These are phyloP conservation scores for Elsinoe ampelina DNA, from an alignment of 2,329 filamentous ascomycete species.

Conservation along the genomic window DNA sequence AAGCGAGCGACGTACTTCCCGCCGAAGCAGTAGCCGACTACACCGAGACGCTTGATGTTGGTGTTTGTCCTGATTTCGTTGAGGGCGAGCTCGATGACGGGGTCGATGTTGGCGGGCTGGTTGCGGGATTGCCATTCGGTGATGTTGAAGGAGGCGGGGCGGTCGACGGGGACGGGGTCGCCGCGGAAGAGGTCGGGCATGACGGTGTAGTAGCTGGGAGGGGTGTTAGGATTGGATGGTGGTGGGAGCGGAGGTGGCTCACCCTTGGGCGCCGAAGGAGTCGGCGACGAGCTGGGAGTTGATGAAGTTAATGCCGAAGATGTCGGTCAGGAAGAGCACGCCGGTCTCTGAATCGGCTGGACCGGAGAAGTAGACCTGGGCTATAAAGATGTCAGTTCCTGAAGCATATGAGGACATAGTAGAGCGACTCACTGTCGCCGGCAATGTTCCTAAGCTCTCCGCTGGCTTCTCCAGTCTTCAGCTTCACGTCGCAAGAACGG, in stretches of 20 bases:
- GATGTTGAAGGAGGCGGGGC: constrained; percentile 30
- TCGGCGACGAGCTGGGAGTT: constrained; percentile 26
- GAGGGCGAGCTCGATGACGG: constrained; percentile 35
- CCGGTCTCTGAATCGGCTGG: constrained; percentile 17
- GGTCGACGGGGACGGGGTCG: constrained; percentile 24
- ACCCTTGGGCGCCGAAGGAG: constrained; percentile 10
- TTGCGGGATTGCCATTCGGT: constrained; percentile 38
- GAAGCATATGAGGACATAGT: neutral
- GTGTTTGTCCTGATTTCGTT: constrained; percentile 44
- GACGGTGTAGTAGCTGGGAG: constrained; percentile 25
- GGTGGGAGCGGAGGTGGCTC: neutral
- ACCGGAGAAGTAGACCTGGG: neutral
- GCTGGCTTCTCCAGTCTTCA: neutral
- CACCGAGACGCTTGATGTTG: constrained; percentile 49
- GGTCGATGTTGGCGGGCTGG: constrained; percentile 34
- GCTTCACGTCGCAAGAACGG: neutral
- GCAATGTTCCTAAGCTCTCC: neutral
- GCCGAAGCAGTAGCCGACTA: constrained; percentile 67
- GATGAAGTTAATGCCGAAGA: constrained; percentile 26
- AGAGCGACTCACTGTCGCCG: neutral
- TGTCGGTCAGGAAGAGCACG: constrained; percentile 28
- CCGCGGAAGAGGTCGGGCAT: constrained; percentile 29
- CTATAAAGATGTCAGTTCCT: neutral
- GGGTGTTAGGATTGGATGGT: constrained; percentile 19
- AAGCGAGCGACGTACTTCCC: constrained; percentile 64